Evolutionary conservation across 1,139 yeast genomes (phyloP), one percentile per base, ranked within the genome.

Genomic region (Trichomonascaceae sp.): DNA sequence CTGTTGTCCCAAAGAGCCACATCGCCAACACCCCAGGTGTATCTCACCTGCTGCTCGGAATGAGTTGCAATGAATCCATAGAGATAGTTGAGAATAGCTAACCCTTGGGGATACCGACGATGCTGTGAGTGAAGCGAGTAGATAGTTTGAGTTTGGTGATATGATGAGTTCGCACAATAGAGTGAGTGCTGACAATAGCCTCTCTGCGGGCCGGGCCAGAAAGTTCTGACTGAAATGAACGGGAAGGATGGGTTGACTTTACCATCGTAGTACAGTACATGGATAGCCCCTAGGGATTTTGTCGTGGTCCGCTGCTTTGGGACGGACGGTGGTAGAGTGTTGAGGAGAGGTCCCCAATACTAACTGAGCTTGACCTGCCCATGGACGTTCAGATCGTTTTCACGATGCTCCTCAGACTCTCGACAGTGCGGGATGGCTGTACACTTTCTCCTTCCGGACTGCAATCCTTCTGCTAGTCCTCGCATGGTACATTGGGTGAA

Each of bases 1-100:
- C 87, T 68, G 59, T 78, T 77, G 48, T 77, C 87, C 84, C 85
- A 78, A 16, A 75, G 56, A 16, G 74, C 82, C 22, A 78, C 76
- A 4, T 82, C 72, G 34, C 67, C 62, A 26, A 66, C 67, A 41
- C 67, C 69, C 75, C 78, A 74, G 35, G 54, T 59, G 39, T 73
- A 72, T 42, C 81, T 65, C 15, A 71, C 60, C 37, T 73, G 74
- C 41, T 71, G 59, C 48, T 72, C 77, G 17, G 64, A 67, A 25
- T 68, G 56, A 26, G 60, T 66, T 37, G 69, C 70, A 34, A 75
- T 59, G 45, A 73, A 73, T 28, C 60, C 56, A 42, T 64, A 65
- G 43, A 78, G 57, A 45, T 75, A 68, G 32, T 65, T 54, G 41
- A 76, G 56, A 40, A 77, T 64, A 23, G 64, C 56, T 77, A 85